Evolutionary conservation across 1,284 basidiomycete genomes (phyloP).

Genomic region (Gastroboletus turbinatus): DNA sequence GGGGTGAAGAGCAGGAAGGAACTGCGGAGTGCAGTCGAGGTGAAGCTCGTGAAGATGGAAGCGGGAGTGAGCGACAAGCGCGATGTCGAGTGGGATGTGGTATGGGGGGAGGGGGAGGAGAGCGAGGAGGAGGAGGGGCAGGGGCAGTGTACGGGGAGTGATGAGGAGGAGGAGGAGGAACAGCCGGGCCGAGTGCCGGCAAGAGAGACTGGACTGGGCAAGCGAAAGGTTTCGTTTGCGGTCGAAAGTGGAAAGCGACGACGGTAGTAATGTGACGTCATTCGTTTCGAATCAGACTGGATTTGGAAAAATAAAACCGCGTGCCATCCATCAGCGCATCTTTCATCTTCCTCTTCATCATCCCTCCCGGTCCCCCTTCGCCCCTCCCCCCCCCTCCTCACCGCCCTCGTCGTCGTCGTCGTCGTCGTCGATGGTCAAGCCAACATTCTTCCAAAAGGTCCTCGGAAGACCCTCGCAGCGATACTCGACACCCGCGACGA

Average conservation of each 20-base stretch:
- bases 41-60: constrained; percentile 54
- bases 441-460: constrained; percentile 33
- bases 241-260: background rate
- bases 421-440: constrained; percentile 27
- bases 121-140: constrained; percentile 34
- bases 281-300: constrained; percentile 21
- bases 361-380: background rate
- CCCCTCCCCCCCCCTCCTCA: background rate
- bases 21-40: constrained; percentile 56
- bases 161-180: constrained; percentile 31
- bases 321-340: constrained; percentile 9
- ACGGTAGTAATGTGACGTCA: constrained; percentile 21
- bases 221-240: constrained; percentile 11
- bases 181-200: constrained; percentile 15
- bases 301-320: constrained; percentile 28
- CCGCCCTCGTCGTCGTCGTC: constrained; percentile 3
- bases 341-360: constrained; percentile 6
- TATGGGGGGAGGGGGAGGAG: constrained; percentile 43
- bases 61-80: constrained; percentile 54
- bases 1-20: constrained; percentile 59
- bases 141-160: constrained; percentile 24
- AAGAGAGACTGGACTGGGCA: background rate
- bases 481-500: constrained; percentile 19
- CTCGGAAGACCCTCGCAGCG: constrained; percentile 32
- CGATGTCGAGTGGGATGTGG: constrained; percentile 53